Conservation (phyloP, 495 filamentous ascomycete species). For the Talaromyces thailandensis region DNA sequence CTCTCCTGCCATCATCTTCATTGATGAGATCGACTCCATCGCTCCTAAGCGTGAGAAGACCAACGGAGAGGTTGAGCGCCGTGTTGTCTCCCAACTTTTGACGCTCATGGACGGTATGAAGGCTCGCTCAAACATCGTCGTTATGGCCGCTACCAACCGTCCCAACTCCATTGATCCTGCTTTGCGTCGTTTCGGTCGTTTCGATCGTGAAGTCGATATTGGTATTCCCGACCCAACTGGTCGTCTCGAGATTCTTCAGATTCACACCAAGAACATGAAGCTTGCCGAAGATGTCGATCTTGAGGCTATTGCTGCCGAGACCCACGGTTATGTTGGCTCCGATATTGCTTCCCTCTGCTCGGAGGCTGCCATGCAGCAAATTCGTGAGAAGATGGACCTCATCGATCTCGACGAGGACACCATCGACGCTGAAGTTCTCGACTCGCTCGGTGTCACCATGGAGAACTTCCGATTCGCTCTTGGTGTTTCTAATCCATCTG, state of each 20-base stretch:
- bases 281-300: slow-evolving; percentile 96
- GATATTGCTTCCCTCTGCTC: slow-evolving; percentile 99
- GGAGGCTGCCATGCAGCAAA: slow-evolving; percentile 99
- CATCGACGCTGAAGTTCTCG: slow-evolving; percentile 95
- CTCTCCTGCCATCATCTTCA: slow-evolving; percentile 97
- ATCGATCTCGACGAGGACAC: slow-evolving; percentile 99
- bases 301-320: slow-evolving; percentile 93
- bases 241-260: slow-evolving; percentile 96
- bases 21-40: slow-evolving; percentile 97
- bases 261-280: slow-evolving; percentile 99
- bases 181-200: slow-evolving; percentile 94
- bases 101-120: slow-evolving; percentile 99
- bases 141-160: slow-evolving; percentile 97
- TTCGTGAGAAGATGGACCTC: slow-evolving; percentile 99
- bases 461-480: slow-evolving; percentile 99
- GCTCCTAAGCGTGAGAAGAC: slow-evolving; percentile 98
- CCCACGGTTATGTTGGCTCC: slow-evolving; percentile 97
- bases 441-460: slow-evolving; percentile 97
- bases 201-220: slow-evolving; percentile 96
- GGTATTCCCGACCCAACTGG: slow-evolving; percentile 95
- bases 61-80: slow-evolving; percentile 92
- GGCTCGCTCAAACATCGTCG: slow-evolving; percentile 99
- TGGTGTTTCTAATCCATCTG: slow-evolving; percentile 95
- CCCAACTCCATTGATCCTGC: slow-evolving; percentile 97
- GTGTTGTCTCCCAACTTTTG: slow-evolving; percentile 98